Base-by-base conservation (phyloP, 2,329 filamentous ascomycete genomes). In the Emydomyces testavorans region DNA sequence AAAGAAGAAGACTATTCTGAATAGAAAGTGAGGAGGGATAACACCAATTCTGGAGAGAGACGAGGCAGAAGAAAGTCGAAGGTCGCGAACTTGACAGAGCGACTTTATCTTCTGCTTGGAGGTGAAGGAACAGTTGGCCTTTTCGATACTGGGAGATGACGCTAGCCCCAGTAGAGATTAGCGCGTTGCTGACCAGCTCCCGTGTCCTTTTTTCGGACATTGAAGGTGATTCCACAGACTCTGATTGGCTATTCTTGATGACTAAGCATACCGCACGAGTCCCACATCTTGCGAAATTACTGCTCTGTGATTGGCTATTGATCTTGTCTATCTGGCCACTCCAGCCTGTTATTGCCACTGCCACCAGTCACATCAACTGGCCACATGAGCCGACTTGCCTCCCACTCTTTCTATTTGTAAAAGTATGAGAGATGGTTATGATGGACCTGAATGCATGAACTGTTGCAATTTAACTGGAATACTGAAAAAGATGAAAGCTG, bases 51-150 rank as follows among this genome's bases (percentile, higher is more conserved):
- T 44, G 42, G 34, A 46, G 48, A 47, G 35, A 11, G 34, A 38
- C 35, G 34, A 41, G 28, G 39, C 37, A 40, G 37, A 31, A 38
- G 39, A 28, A 40, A 36, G 42, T 29, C 18, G 39, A 48, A 37
- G 39, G 45, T 24, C 6, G n/a, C 11, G 24, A 38, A 6, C 34
- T 23, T n/a, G 24, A 52, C 57, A 53, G 58, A 62, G 61, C 61
- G 62, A 63, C 47, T 49, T 49, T 44, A 49, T 38, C 36, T 32
- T 31, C 11, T 39, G 24, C 3, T 24, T n/a, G n/a, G 24, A 26
- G 26, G 43, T 45, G 39, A 52, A 52, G 47, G 50, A 52, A 65
- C 65, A 68, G 60, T 61, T 69, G 66, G 65, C 66, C 66, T 69
- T 67, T 69, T 68, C 64, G 51, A 38, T 10, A n/a, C 15, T 5